phyloP scores from a whole-genome alignment of 148 eudicot genomes.

The Amaranthus palmeri region DNA sequence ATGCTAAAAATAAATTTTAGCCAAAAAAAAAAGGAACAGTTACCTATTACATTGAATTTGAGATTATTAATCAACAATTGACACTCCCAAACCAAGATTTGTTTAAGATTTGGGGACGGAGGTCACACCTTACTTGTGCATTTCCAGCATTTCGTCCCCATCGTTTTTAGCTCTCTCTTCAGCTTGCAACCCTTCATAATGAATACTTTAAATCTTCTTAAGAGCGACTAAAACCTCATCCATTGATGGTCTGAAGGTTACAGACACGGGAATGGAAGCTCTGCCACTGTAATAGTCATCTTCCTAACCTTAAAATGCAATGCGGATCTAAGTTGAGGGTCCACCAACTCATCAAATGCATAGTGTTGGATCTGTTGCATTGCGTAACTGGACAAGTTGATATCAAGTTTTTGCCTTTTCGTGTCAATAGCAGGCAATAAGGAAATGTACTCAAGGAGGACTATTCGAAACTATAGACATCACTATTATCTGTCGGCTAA shows the following conservation, averaged over 20 bases:
- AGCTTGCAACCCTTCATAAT: constrained; percentile 1
- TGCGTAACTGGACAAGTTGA: constrained; percentile 14
- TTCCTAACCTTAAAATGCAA: constrained; percentile 5
- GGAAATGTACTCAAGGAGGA: constrained; percentile 3
- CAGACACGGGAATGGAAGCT: constrained; percentile 15
- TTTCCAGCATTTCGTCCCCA: no score
- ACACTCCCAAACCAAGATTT: no score
- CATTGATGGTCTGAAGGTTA: constrained; percentile 13
- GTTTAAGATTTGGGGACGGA: no score
- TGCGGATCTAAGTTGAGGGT: constrained; percentile 5
- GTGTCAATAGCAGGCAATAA: constrained; percentile 12
- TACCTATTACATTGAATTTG: no score
- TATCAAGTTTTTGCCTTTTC: constrained; percentile 2
- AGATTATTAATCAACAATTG: no score
- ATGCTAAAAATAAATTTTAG: no score
- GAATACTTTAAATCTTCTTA: constrained; percentile 2
- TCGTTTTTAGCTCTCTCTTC: not conserved
- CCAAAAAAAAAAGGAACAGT: no score
- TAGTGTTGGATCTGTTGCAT: constrained; percentile 2
- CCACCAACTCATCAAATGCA: constrained; percentile 17
- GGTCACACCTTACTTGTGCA: not conserved
- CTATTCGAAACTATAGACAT: constrained; percentile 19
- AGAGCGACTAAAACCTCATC: constrained; percentile 11
- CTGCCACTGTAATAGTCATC: constrained; percentile 7
- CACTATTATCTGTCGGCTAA: constrained; percentile 9